Percentiles rank a stretch among this genome's conserved stretches.
These are phyloP conservation scores for Magnusiomyces tetraspermus DNA, from an alignment of 1,139 yeast species.

Conservation along the genomic window DNA sequence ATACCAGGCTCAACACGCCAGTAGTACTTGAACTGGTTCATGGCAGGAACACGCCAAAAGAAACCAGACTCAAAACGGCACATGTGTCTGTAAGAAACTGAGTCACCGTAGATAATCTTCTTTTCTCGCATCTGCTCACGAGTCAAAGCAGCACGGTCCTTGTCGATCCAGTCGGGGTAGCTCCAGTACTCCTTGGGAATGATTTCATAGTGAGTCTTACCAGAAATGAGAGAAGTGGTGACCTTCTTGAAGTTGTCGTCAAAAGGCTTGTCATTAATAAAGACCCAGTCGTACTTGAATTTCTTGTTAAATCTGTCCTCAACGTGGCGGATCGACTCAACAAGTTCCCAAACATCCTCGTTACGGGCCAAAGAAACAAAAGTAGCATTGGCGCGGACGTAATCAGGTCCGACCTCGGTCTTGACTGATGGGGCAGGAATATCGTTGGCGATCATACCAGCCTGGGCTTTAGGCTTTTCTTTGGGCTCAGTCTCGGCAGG, in stretches of 20 bases:
- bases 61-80: conserved; percentile 91
- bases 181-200: conserved; percentile 71
- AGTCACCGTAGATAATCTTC: conserved; percentile 56
- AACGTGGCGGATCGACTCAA: conserved; percentile 52
- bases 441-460: not conserved
- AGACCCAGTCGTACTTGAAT: conserved; percentile 70
- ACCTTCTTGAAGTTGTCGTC: conserved; percentile 42
- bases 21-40: conserved; percentile 72
- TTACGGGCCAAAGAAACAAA: conserved; percentile 69
- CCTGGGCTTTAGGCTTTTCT: not conserved
- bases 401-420: not conserved
- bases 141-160: conserved; percentile 46
- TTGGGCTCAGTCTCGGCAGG: not conserved
- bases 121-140: conserved; percentile 42
- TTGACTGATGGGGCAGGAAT: not conserved
- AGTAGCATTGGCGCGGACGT: conserved; percentile 46
- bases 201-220: conserved; percentile 53
- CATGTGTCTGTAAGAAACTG: conserved; percentile 72
- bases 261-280: conserved; percentile 57
- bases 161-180: conserved; percentile 62
- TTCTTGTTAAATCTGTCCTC: conserved; percentile 64
- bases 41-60: conserved; percentile 68
- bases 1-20: conserved; percentile 97
- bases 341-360: conserved; percentile 48
- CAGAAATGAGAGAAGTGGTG: conserved; percentile 45